Conservation (phyloP, 768 basidiomycete genomes). For the Boletellus emodensis region DNA sequence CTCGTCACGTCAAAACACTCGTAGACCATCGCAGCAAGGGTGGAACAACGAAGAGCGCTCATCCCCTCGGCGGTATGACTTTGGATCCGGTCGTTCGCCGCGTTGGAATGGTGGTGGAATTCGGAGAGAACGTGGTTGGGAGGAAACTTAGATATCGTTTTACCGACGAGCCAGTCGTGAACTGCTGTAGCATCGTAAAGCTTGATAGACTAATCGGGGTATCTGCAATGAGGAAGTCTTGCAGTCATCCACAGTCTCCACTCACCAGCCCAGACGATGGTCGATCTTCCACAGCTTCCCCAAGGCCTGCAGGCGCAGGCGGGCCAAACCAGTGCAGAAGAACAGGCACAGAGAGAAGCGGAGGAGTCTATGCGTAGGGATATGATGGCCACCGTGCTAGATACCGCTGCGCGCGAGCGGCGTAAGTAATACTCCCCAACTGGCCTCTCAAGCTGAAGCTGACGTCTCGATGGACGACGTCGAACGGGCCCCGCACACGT, state of each 20-base stretch:
- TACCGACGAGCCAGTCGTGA: not conserved
- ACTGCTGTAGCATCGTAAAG: not conserved
- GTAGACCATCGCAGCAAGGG: constrained; percentile 1
- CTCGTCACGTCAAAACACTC: constrained; percentile 1
- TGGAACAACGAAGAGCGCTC: not conserved
- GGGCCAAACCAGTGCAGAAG: constrained; percentile 50
- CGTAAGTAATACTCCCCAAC: constrained; percentile 38
- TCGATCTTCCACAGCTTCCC: constrained; percentile 23
- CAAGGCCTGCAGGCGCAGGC: constrained; percentile 27
- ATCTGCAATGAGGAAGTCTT: too few species aligned
- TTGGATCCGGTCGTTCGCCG: constrained; percentile 2
- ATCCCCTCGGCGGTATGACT: constrained; percentile 3
- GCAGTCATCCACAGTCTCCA: constrained; percentile 1
- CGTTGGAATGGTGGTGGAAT: constrained; percentile 1
- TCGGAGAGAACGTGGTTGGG: constrained; percentile 8
- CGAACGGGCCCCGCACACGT: too few species aligned
- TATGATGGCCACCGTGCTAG: constrained; percentile 73
- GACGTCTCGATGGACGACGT: not conserved
- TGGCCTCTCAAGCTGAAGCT: too few species aligned
- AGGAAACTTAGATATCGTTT: not conserved
- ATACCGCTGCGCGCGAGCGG: constrained; percentile 75
- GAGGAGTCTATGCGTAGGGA: constrained; percentile 78
- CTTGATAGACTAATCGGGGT: too few species aligned
- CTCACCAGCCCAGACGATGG: constrained; percentile 15
- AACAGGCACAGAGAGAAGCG: constrained; percentile 51